These are phyloP conservation scores for Cydonia oblonga DNA, from an alignment of 331 rosid species.

Conservation along the genomic window DNA sequence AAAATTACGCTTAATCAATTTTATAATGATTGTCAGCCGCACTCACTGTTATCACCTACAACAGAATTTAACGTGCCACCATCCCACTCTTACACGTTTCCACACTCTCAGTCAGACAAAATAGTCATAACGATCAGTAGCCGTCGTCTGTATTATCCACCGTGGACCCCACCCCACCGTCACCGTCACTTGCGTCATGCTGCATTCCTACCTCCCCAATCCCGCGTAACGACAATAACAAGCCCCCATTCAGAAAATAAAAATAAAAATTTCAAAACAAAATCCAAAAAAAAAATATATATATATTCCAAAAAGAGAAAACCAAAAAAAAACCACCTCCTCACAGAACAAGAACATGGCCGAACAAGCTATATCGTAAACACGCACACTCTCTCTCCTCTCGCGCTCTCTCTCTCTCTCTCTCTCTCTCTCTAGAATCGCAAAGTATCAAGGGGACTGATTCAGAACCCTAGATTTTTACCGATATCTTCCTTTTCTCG, in stretches of 20 bases:
- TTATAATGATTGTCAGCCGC: neutral
- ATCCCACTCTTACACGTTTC: neutral
- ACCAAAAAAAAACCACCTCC: neutral
- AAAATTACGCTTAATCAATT: neutral
- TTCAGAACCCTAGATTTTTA: slow-evolving; percentile 38
- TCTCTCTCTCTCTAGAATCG: slow-evolving; percentile 33
- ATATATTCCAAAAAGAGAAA: neutral
- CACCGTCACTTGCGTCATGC: neutral
- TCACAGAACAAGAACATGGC: slow-evolving; percentile 47
- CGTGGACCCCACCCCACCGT: neutral
- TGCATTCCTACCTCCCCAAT: neutral
- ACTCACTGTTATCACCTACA: neutral
- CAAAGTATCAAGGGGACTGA: slow-evolving; percentile 4
- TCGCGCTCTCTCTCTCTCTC: too few species aligned
- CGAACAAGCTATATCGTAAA: slow-evolving; percentile 16
- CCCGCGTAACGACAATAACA: too few species aligned
- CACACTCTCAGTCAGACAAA: too few species aligned
- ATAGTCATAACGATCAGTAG: neutral
- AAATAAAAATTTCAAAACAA: too few species aligned
- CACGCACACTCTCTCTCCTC: neutral
- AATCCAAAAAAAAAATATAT: neutral
- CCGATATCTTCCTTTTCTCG: too few species aligned
- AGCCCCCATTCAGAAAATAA: neutral
- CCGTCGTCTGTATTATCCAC: neutral
- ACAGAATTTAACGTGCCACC: neutral